Conservation (phyloP, 768 basidiomycete species). For the Sporobolomyces roseus region DNA sequence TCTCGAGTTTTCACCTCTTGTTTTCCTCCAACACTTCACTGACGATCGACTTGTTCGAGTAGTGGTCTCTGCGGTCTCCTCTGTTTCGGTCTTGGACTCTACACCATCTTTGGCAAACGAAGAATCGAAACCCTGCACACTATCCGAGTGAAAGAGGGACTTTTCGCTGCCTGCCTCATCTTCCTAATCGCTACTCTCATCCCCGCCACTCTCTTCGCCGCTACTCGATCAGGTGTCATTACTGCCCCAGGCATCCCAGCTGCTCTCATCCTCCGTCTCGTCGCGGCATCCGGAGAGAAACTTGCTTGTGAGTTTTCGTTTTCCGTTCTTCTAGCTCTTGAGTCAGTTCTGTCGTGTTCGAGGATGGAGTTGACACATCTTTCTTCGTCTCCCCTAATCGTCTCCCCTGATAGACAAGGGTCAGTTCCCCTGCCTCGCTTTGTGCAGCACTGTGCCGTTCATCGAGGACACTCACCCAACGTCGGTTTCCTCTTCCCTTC, state of each 20-base stretch:
- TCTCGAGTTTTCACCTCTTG: neutral
- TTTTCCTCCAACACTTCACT: neutral
- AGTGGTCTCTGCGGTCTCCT: conserved; percentile 18
- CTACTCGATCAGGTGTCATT: conserved; percentile 12
- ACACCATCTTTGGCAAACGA: conserved; percentile 17
- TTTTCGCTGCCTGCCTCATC: conserved; percentile 10
- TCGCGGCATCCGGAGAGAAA: conserved; percentile 11
- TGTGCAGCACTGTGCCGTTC: conserved; percentile 29
- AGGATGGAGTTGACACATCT: no score
- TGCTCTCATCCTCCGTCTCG: conserved; percentile 10
- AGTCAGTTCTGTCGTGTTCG: no score
- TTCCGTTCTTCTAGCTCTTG: no score
- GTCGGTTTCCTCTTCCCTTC: no score
- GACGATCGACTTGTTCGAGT: no score
- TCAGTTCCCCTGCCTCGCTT: conserved; percentile 6
- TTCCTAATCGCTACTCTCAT: conserved; percentile 28
- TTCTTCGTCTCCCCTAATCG: no score
- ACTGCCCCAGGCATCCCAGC: conserved; percentile 20
- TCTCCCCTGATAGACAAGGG: conserved; percentile 15
- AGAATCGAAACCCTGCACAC: conserved; percentile 28
- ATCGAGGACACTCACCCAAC: no score
- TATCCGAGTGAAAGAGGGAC: conserved; percentile 36
- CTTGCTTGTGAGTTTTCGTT: conserved; percentile 12
- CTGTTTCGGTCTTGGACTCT: conserved; percentile 20
- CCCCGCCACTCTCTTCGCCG: conserved; percentile 24